Evolutionary conservation across 495 filamentous ascomycete species (phyloP), one percentile per base, ranked within the genome.

Genomic region (Echria macrotheca): DNA sequence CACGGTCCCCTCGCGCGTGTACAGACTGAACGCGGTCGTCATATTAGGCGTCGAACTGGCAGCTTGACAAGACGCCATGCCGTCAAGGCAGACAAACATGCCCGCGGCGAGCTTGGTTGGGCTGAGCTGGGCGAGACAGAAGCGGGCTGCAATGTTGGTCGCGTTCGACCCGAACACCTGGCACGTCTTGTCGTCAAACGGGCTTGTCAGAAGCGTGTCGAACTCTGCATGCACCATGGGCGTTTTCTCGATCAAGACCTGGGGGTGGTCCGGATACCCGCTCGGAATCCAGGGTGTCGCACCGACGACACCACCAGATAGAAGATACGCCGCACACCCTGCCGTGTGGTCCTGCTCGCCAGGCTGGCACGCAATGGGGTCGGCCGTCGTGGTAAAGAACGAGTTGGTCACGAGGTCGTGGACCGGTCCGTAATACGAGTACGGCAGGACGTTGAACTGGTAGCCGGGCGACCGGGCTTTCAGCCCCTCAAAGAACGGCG

Each of bases 51-150:
- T 26, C 14, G 23, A 21, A 22, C 15, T 33, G 17, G 38, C 21
- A 2, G 28, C 23, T n/a, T 39, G 5, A 33, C 41, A 52, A 11
- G 17, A 11, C 7, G 39, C 38, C 19, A 40, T 44, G 15, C 52
- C 52, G 23, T 49, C 42, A 9, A 7, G 12, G 22, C 52, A 54
- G 17, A 54, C 44, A 22, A 44, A 54, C 12, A 54, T 37, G 9
- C 45, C 46, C 23, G 28, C 10, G 11, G 10, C 29, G 6, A 25
- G 18, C 8, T 15, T 44, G 10, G 23, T 2, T 8, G 41, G 41
- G 4, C 22, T n/a, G 23, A 25, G 9, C 25, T 44, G 38, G 38
- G 38, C 11, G 41, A 44, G 41, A 31, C 41, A 44, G 41, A 44
- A 41, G 8, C 24, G 22, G 19, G 24, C 19, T 17, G 15, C 38